Evolutionary conservation across 2,329 filamentous ascomycete species (phyloP), one percentile per base, ranked within the genome.

Genomic region (Teratosphaeria epicoccoides): DNA sequence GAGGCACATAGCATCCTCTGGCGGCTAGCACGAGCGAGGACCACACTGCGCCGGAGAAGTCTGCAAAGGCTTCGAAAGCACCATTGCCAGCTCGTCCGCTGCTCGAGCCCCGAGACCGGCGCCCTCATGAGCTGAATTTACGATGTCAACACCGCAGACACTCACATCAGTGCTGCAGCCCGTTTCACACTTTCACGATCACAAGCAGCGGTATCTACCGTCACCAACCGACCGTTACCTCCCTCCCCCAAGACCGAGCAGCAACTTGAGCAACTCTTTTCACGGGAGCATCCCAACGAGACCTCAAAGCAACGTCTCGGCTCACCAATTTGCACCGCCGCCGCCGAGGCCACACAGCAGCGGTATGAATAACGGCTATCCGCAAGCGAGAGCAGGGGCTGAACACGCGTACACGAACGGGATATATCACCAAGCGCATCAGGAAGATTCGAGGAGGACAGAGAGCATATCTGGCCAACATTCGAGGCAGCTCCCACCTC

Each of bases 201-300:
- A 64, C 55, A 57, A 59, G 44, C 62, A 65, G 52, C 57, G 57
- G 33, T 60, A 61, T 56, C 58, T 64, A 26, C 63, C 60, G 29
- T 60, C 57, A 44, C 62, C 61, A 9, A 56, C 58, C 47, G 62
- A 66, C 49, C 63, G 64, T 46, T 64, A 63, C 44, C 56, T 67
- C 5, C 64, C 64, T 54, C 62, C 61, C 25, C 63, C 64, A 44
- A 56, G 64, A 43, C 63, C 63, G 12, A 65, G 59, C 49, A 65
- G 63, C 53, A 66, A 64, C 52, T 33, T 61, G 22, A 47, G 49
- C 44, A 47, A 20, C 46, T 64, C 60, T 55, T 61, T 62, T 52
- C 63, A 66, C 52, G 59, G 59, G 24, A 63, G 60, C 44, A 62
- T 65, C 17, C 63, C 63, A 20, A 58, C 63, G n/a, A 53, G 64